A percentile compares a stretch with the other conserved stretches of the same genome.
Evolutionary conservation across 2,329 filamentous ascomycete species (phyloP).

Genomic region (Fusarium odoratissimum): DNA sequence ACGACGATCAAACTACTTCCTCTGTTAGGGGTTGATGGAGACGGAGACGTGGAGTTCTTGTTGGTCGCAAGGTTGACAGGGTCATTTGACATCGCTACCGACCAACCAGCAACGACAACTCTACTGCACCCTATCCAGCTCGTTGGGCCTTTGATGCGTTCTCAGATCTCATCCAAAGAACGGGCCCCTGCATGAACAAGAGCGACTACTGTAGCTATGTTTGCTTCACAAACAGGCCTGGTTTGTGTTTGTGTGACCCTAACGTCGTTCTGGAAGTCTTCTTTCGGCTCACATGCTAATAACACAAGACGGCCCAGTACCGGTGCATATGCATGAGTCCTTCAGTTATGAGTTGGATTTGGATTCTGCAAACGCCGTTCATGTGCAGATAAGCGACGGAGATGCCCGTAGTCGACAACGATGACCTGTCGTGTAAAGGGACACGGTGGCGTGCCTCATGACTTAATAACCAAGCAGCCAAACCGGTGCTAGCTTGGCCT

Average conservation of each 20-base stretch:
- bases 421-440: conserved; percentile 31
- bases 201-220: background rate
- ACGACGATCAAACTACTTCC: conserved; percentile 22
- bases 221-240: conserved; percentile 17
- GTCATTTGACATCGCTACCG: background rate
- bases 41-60: conserved; percentile 21
- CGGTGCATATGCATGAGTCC: conserved; percentile 20
- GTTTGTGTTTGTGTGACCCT: conserved; percentile 9
- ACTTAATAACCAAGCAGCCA: conserved; percentile 13
- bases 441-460: conserved; percentile 27
- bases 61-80: conserved; percentile 13
- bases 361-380: conserved; percentile 22
- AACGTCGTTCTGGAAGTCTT: conserved; percentile 41
- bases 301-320: background rate
- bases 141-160: conserved; percentile 13
- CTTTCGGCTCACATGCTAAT: conserved; percentile 22
- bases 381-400: conserved; percentile 46
- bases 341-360: background rate
- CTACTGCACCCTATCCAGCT: conserved; percentile 4
- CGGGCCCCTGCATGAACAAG: conserved; percentile 25
- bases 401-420: conserved; percentile 32
- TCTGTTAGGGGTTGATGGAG: conserved; percentile 11
- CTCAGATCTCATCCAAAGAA: conserved; percentile 11
- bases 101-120: conserved; percentile 4
- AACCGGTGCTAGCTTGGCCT: conserved; percentile 5